A percentile compares a stretch with the other conserved stretches of the same genome.
Evolutionary conservation across 768 basidiomycete genomes (phyloP).

Genomic region (Tephrocybe rancida): DNA sequence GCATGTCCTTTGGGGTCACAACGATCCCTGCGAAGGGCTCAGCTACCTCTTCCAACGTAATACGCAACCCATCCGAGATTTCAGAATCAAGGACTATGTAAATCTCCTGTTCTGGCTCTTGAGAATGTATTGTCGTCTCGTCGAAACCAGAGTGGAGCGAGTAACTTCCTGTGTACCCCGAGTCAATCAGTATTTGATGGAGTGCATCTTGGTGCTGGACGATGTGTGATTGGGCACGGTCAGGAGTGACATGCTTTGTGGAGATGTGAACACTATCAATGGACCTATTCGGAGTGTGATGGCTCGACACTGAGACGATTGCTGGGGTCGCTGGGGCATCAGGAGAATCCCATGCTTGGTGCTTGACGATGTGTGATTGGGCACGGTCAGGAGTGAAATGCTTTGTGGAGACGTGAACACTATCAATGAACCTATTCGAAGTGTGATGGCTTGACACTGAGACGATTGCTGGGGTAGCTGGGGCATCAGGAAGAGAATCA

Average conservation of each 20-base stretch:
- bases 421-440: no score
- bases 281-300: no score
- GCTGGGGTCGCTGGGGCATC: no score
- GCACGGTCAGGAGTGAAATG: neutral
- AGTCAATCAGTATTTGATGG: neutral
- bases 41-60: neutral
- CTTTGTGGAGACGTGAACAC: neutral
- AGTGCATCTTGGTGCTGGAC: neutral
- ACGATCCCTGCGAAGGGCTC: neutral
- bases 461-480: no score
- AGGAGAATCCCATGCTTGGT: no score
- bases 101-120: neutral
- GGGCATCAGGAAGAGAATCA: no score
- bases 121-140: neutral
- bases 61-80: neutral
- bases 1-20: neutral
- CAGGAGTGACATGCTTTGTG: neutral
- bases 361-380: neutral
- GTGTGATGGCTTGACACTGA: no score
- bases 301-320: no score
- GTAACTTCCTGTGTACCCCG: neutral
- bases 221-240: neutral
- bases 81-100: conserved; percentile 1
- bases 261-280: no score
- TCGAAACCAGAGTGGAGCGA: neutral